phyloP scores from a whole-genome alignment of 2,329 filamentous ascomycete genomes.

The Hortaea werneckii region DNA sequence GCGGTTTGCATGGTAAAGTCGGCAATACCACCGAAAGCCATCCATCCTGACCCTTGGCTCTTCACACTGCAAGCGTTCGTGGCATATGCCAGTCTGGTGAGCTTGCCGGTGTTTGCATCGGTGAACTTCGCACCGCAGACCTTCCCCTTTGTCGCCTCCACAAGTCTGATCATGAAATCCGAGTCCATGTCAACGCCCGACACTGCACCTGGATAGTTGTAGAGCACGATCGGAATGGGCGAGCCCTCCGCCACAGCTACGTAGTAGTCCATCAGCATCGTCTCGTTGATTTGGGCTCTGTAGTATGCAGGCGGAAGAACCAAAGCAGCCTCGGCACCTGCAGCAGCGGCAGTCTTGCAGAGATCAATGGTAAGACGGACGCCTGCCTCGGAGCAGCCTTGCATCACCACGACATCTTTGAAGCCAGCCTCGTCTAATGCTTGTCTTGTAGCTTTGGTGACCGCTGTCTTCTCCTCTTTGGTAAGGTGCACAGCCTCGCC shows the following conservation, averaged over 20 bases:
- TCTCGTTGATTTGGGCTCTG: constrained; percentile 63
- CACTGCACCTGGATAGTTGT: constrained; percentile 86
- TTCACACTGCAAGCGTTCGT: constrained; percentile 60
- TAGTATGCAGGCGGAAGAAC: constrained; percentile 78
- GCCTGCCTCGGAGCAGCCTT: constrained; percentile 72
- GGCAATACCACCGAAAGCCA: constrained; percentile 79
- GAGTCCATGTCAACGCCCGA: constrained; percentile 84
- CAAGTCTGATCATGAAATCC: constrained; percentile 71
- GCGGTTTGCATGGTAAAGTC: constrained; percentile 81
- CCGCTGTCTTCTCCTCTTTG: constrained; percentile 61
- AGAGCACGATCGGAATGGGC: constrained; percentile 69
- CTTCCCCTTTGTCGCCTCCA: constrained; percentile 58
- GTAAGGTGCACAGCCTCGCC: constrained; percentile 81
- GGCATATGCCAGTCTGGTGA: constrained; percentile 68
- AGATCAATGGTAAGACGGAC: constrained; percentile 72
- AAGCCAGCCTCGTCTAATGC: constrained; percentile 76
- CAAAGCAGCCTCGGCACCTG: constrained; percentile 70
- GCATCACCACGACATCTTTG: constrained; percentile 63
- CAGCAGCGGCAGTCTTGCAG: constrained; percentile 53
- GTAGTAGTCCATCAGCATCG: constrained; percentile 64
- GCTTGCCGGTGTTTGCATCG: constrained; percentile 75
- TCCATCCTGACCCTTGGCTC: constrained; percentile 46
- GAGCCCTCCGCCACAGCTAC: constrained; percentile 63
- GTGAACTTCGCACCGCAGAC: constrained; percentile 88
- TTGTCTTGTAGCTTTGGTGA: constrained; percentile 68